A percentile compares a stretch with the other conserved stretches of the same genome.
Evolutionary conservation across 169 alveolate species (phyloP).

Genomic region (Perkinsus olseni): DNA sequence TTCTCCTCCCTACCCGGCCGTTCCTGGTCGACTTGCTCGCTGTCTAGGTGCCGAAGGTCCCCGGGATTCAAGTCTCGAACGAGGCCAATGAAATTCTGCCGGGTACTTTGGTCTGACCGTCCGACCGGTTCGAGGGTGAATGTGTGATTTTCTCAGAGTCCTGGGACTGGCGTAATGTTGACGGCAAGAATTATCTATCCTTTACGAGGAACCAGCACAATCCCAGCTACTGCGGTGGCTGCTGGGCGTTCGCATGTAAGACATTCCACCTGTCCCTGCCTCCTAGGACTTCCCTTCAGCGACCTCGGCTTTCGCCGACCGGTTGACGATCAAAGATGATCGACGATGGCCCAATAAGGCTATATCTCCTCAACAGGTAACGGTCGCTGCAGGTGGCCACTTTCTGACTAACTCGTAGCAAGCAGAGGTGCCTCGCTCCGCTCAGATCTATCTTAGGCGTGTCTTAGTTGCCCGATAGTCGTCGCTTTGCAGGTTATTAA

Average conservation of each 20-base stretch:
- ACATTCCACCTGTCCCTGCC: not conserved
- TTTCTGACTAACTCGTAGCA: no score
- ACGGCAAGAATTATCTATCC: slow-evolving; percentile 42
- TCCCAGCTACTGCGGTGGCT: slow-evolving; percentile 56
- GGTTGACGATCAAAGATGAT: slow-evolving; percentile 41
- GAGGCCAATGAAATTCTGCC: not conserved
- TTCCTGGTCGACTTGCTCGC: not conserved
- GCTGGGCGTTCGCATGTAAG: slow-evolving; percentile 53
- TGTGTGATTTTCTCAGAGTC: not conserved
- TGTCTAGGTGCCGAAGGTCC: not conserved
- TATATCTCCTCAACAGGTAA: slow-evolving; percentile 30
- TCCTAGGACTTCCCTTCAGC: not conserved
- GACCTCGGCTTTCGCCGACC: slow-evolving; percentile 55
- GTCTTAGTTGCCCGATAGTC: no score
- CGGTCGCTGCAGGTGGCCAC: not conserved
- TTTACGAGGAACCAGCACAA: slow-evolving; percentile 51
- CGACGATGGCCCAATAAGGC: slow-evolving; percentile 37
- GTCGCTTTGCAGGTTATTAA: slow-evolving; percentile 24
- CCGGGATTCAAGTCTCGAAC: not conserved
- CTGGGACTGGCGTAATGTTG: slow-evolving; percentile 57
- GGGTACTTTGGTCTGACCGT: not conserved
- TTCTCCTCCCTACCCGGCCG: not conserved
- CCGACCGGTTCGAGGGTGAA: no score
- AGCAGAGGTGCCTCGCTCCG: no score
- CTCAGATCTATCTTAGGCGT: no score